Evolutionary conservation across 106 monocot genomes (phyloP).

Genomic region (Allium cepa): DNA sequence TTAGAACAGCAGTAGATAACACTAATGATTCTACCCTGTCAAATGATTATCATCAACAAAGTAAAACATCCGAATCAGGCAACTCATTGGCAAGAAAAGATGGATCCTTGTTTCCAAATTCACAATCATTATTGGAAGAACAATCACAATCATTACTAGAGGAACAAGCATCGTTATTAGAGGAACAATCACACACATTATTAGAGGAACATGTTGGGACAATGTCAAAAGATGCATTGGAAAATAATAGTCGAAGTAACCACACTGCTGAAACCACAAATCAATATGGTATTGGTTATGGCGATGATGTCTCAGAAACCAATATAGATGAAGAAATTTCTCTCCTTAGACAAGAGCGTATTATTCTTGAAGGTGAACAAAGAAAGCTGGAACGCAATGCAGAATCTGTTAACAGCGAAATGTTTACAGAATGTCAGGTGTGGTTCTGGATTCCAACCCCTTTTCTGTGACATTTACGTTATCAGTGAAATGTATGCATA

Average conservation of each 20-base stretch:
- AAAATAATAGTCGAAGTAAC: constrained; percentile 2
- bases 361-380: constrained; percentile 61
- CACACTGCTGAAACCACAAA: constrained; percentile 3
- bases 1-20: not conserved
- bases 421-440: constrained; percentile 99
- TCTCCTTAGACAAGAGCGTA: constrained; percentile 57
- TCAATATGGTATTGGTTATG: constrained; percentile 11
- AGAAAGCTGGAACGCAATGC: constrained; percentile 88
- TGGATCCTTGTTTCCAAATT: too few relatives aligned
- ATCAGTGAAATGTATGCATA: too few relatives aligned
- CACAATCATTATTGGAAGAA: not conserved
- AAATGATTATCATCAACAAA: constrained; percentile 2
- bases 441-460: constrained; percentile 5
- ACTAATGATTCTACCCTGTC: constrained; percentile 3
- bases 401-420: constrained; percentile 87
- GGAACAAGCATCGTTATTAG: not conserved
- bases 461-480: not conserved
- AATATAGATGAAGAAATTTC: constrained; percentile 58
- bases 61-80: constrained; percentile 4
- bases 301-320: constrained; percentile 22
- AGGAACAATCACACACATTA: not conserved
- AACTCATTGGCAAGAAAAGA: constrained; percentile 1
- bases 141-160: not conserved
- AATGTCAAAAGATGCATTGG: constrained; percentile 5
- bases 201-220: constrained; percentile 7